Evolutionary conservation across 2,329 filamentous ascomycete genomes (phyloP), one percentile per base, ranked within the genome.

Genomic region (Kalmusia sp.): DNA sequence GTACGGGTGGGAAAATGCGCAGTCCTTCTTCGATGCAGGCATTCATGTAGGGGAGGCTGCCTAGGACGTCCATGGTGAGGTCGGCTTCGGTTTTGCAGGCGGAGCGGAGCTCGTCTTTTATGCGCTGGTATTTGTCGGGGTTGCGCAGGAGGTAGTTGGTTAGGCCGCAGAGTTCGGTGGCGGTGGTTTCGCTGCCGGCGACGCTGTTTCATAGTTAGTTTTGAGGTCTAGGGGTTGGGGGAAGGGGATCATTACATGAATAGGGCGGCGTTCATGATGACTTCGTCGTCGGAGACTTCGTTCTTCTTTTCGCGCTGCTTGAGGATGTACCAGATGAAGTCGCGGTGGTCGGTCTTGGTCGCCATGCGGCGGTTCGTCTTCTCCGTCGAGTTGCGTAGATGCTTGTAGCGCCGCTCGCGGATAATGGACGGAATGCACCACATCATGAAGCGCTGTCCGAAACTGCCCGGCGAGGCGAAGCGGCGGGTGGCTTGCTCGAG

Each of bases 21-120:
- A 82, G 64, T 2, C 71, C 76, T 63, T 82, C 80, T 47, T 78
- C 74, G 11, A 81, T 69, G 51, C 77, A 77, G 3, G 79, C 79
- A 33, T 76, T 70, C 51, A 81, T 67, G 55, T 80, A 82, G 2
- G 68, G 64, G 12, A 77, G 57, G 15, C 33, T 54, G 5, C 54
- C 54, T 1, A 70, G 58, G 6, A 65, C 53, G 28, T 72, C 64
- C 63, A 71, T 72, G 28, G 64, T 70, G 25, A 75, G 57, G n/a
- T 74, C 71, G 14, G 61, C 61, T 46, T 69, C 61, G 6, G 55
- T 58, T 17, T 64, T 61, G 51, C 64, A 63, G 7, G 66, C 67
- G 7, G 38, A 33, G 24, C 70, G 61, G 15, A 73, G 46, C 49
- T 73, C 70, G 11, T 60, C 54, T 27, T 59, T 61, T 14, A 73